These are phyloP conservation scores for Aspergillus quadrilineatus DNA, from an alignment of 2,329 filamentous ascomycete species.

Conservation along the genomic window DNA sequence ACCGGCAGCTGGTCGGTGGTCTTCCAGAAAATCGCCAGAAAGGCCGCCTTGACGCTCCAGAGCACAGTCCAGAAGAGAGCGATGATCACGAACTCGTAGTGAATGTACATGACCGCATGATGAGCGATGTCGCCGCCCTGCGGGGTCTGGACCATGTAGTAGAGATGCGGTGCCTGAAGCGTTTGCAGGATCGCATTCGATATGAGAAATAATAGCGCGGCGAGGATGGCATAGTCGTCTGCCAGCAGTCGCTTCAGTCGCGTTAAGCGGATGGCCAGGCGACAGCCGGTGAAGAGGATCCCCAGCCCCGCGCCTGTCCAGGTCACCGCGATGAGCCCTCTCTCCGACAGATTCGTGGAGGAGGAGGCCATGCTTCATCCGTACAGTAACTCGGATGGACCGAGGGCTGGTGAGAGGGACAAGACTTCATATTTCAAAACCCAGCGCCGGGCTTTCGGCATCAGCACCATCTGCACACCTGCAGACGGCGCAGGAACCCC, in stretches of 20 bases:
- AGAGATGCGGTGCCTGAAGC: slow-evolving; percentile 21
- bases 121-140: slow-evolving; percentile 13
- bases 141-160: slow-evolving; percentile 17
- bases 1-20: slow-evolving; percentile 18
- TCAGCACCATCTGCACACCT: too few species aligned
- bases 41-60: slow-evolving; percentile 23
- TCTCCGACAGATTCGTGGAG: slow-evolving; percentile 12
- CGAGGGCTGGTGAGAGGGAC: too few species aligned
- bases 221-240: slow-evolving; percentile 23
- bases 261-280: slow-evolving; percentile 17
- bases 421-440: too few species aligned
- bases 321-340: slow-evolving; percentile 20
- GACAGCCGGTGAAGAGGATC: slow-evolving; percentile 16
- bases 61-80: slow-evolving; percentile 24
- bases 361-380: slow-evolving; percentile 10
- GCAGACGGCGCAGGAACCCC: too few species aligned
- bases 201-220: slow-evolving; percentile 18
- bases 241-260: slow-evolving; percentile 17
- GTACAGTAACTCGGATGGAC: background rate
- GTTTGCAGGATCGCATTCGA: slow-evolving; percentile 22
- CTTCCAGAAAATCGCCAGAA: slow-evolving; percentile 23
- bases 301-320: slow-evolving; percentile 21
- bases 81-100: slow-evolving; percentile 22
- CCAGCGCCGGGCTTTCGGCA: too few species aligned
- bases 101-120: slow-evolving; percentile 17